Conservation (phyloP, 768 basidiomycete species). For the Dioszegia aurantiaca region DNA sequence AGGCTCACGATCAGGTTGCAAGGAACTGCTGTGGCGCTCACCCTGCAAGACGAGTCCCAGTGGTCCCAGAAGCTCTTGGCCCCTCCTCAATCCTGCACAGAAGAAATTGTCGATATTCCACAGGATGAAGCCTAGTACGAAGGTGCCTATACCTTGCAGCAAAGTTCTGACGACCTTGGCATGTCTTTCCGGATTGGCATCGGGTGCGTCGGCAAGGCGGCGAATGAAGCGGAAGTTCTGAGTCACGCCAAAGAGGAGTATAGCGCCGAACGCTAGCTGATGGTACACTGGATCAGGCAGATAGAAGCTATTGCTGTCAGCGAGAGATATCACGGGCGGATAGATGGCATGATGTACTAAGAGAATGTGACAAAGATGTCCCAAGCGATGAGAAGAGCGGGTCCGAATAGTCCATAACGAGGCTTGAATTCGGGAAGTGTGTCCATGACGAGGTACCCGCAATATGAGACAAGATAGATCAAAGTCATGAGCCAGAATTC, state of each 20-base stretch:
- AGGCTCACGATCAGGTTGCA: not conserved
- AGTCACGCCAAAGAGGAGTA: slow-evolving; percentile 58
- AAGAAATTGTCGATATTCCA: slow-evolving; percentile 82
- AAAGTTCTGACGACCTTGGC: slow-evolving; percentile 56
- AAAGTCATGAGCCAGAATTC: slow-evolving; percentile 15
- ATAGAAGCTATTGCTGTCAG: slow-evolving; percentile 56
- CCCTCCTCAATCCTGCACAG: slow-evolving; percentile 55
- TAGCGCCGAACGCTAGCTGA: slow-evolving; percentile 66
- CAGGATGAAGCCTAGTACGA: slow-evolving; percentile 65
- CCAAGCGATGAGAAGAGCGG: slow-evolving; percentile 54
- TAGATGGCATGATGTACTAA: slow-evolving; percentile 60
- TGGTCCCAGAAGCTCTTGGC: slow-evolving; percentile 22
- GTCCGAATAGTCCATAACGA: slow-evolving; percentile 32
- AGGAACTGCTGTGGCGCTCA: slow-evolving; percentile 14
- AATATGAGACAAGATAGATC: slow-evolving; percentile 65
- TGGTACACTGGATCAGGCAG: slow-evolving; percentile 77
- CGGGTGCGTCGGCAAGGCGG: slow-evolving; percentile 49
- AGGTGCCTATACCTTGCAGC: slow-evolving; percentile 59
- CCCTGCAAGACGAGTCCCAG: slow-evolving; percentile 44
- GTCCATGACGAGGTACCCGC: slow-evolving; percentile 62
- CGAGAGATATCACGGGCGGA: not conserved
- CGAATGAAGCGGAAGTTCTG: slow-evolving; percentile 60
- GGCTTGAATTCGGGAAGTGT: slow-evolving; percentile 34
- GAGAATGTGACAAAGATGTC: slow-evolving; percentile 66
- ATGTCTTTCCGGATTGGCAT: slow-evolving; percentile 19